These are phyloP conservation scores for Anisodus tanguticus DNA, from an alignment of 257 asterid genomes.

Conservation along the genomic window DNA sequence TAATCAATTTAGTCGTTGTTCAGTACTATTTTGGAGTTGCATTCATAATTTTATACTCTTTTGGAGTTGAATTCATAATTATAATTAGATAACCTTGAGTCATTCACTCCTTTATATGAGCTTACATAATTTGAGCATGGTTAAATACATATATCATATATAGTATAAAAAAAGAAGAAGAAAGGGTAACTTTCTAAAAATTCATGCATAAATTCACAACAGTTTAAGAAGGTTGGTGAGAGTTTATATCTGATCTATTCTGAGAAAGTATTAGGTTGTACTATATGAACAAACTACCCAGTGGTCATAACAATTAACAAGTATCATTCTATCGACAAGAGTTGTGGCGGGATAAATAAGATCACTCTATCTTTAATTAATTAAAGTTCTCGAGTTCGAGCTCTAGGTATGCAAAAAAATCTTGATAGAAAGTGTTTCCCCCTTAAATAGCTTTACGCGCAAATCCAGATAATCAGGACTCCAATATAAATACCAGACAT, in stretches of 20 bases:
- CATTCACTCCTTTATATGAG: conserved; percentile 1
- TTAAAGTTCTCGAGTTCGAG: too few species aligned
- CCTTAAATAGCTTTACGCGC: too few species aligned
- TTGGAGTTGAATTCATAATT: neutral
- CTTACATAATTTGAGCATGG: conserved; percentile 17
- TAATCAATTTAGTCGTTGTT: neutral
- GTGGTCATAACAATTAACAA: too few species aligned
- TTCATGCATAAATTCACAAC: neutral
- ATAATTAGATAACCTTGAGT: neutral
- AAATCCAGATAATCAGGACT: too few species aligned
- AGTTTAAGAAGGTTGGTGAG: neutral
- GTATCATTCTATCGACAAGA: too few species aligned
- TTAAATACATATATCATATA: neutral
- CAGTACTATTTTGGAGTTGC: conserved; percentile 18
- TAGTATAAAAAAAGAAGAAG: too few species aligned
- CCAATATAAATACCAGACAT: too few species aligned
- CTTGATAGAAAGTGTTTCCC: too few species aligned
- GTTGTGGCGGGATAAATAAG: too few species aligned
- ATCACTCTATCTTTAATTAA: too few species aligned
- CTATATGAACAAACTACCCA: too few species aligned
- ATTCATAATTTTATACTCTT: conserved; percentile 22
- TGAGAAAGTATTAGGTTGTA: neutral
- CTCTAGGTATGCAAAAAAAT: too few species aligned
- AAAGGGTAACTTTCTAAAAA: neutral
- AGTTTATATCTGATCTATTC: neutral